Conservation (phyloP, 2,329 filamentous ascomycete species). For the Colletotrichum magnum region DNA sequence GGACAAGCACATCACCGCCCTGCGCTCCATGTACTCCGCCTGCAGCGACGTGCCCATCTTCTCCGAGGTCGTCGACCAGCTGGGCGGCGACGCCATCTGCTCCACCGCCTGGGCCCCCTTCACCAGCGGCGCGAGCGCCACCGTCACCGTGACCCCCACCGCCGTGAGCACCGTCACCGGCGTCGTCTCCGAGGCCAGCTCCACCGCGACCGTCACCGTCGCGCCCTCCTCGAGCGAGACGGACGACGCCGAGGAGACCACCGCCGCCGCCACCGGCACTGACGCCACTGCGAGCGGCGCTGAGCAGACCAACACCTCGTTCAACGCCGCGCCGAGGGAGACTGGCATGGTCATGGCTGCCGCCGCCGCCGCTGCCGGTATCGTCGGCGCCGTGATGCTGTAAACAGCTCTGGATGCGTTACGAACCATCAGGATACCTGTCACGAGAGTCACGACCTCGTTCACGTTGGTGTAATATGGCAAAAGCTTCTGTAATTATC, state of each 20-base stretch:
- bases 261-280: neutral
- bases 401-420: neutral
- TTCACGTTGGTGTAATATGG: too few relatives aligned
- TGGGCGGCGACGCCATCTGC: constrained; percentile 18
- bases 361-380: constrained; percentile 25
- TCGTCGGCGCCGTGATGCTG: constrained; percentile 32
- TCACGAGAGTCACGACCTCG: too few relatives aligned
- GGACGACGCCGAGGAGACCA: neutral
- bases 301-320: constrained; percentile 3
- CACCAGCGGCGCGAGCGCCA: neutral
- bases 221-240: neutral
- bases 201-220: neutral
- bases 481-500: too few relatives aligned
- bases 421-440: neutral
- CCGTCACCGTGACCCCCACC: constrained; percentile 4
- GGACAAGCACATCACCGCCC: constrained; percentile 38
- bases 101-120: constrained; percentile 14
- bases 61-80: constrained; percentile 7
- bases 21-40: constrained; percentile 43
- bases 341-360: constrained; percentile 33
- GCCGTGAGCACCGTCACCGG: constrained; percentile 11
- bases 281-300: constrained; percentile 3
- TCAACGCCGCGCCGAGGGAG: constrained; percentile 31
- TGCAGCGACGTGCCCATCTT: constrained; percentile 47
- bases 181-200: neutral